phyloP scores from a whole-genome alignment of 306 rosid genomes.

The Coriaria nepalensis region DNA sequence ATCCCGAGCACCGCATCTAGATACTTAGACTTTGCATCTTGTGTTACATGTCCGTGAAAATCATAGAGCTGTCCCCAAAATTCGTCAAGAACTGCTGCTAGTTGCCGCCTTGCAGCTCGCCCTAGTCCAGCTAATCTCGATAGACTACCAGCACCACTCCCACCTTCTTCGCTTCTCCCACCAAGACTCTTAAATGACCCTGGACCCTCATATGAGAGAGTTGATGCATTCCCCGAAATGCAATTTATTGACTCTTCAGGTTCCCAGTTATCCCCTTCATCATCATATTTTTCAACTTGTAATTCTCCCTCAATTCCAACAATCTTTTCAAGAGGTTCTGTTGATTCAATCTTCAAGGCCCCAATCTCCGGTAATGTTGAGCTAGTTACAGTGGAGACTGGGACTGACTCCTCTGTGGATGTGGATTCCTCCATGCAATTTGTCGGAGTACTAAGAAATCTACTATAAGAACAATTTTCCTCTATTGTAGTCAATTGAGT shows the following conservation, averaged over 20 bases:
- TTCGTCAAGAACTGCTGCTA: slow-evolving; percentile 63
- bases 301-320: slow-evolving; percentile 40
- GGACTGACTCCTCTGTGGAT: slow-evolving; percentile 26
- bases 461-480: slow-evolving; percentile 26
- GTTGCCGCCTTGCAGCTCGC: slow-evolving; percentile 88
- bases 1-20: slow-evolving; percentile 43
- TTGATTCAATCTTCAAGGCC: slow-evolving; percentile 21
- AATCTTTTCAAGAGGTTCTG: slow-evolving; percentile 34
- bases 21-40: slow-evolving; percentile 55
- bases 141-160: slow-evolving; percentile 80
- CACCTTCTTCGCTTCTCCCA: slow-evolving; percentile 85
- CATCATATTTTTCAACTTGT: slow-evolving; percentile 52
- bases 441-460: slow-evolving; percentile 23
- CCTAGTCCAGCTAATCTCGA: slow-evolving; percentile 90
- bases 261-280: slow-evolving; percentile 70
- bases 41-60: slow-evolving; percentile 54
- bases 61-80: slow-evolving; percentile 90
- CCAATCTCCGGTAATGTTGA: slow-evolving; percentile 18
- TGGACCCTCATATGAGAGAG: slow-evolving; percentile 66
- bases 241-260: slow-evolving; percentile 50
- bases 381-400: slow-evolving; percentile 26
- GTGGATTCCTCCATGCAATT: slow-evolving; percentile 25
- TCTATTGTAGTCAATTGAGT: slow-evolving; percentile 22
- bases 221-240: slow-evolving; percentile 27
- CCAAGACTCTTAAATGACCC: slow-evolving; percentile 79